Conservation (phyloP, 331 rosid species). For the Acacia concinna region DNA sequence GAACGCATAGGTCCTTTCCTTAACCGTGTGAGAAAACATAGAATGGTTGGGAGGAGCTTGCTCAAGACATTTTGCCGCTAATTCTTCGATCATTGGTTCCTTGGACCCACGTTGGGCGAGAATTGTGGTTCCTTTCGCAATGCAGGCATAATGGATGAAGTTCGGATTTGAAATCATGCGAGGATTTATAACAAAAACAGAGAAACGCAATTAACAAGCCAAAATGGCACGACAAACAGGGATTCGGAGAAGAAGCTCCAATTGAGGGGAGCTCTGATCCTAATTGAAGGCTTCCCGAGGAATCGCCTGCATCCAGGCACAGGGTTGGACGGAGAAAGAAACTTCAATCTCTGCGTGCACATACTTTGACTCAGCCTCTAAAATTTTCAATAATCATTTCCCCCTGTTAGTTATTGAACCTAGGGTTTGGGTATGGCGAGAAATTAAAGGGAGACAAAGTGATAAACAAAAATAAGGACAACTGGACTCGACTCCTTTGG, state of each 20-base stretch:
- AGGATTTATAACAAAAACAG: not conserved
- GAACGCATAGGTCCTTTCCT: slow-evolving; percentile 47
- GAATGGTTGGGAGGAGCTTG: slow-evolving; percentile 52
- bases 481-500: not conserved
- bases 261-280: not conserved
- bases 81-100: slow-evolving; percentile 41
- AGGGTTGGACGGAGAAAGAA: not conserved
- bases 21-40: slow-evolving; percentile 44
- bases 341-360: slow-evolving; percentile 1
- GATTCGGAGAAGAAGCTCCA: not conserved
- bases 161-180: not conserved
- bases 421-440: not conserved
- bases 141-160: slow-evolving; percentile 39
- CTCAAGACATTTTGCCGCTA: slow-evolving; percentile 53
- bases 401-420: not conserved
- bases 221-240: not conserved
- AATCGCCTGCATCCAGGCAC: slow-evolving; percentile 1
- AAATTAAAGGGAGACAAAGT: not conserved
- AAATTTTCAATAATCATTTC: not conserved
- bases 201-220: not conserved
- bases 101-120: slow-evolving; percentile 44
- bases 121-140: slow-evolving; percentile 49
- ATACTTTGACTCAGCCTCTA: not conserved
- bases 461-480: not conserved
- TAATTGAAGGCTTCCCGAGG: not conserved